Evolutionary conservation across 257 asterid genomes (phyloP).

Genomic region (Solanum infundibuliforme): DNA sequence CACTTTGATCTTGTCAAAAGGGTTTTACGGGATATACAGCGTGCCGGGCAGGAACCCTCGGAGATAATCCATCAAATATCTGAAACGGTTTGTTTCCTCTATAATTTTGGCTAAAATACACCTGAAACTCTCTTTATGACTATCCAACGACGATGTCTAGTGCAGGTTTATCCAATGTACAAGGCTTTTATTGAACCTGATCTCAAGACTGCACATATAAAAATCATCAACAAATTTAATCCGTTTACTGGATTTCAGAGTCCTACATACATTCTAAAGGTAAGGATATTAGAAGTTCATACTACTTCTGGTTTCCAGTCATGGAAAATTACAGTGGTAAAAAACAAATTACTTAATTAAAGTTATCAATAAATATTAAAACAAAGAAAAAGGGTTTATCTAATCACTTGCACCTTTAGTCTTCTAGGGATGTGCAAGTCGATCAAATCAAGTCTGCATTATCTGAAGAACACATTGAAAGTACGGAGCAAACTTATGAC

Average conservation of each 20-base stretch:
- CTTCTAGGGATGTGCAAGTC: constrained; percentile 38
- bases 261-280: constrained; percentile 97
- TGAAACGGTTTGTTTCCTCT: constrained; percentile 64
- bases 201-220: constrained; percentile 89
- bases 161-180: constrained; percentile 97
- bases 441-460: constrained; percentile 66
- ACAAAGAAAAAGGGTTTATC: neutral
- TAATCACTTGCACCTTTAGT: constrained; percentile 33
- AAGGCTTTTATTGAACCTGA: constrained; percentile 98
- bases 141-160: neutral
- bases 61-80: constrained; percentile 98
- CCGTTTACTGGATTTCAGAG: constrained; percentile 90
- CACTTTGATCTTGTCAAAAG: constrained; percentile 98
- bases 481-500: constrained; percentile 77
- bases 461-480: constrained; percentile 56
- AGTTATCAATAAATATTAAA: neutral
- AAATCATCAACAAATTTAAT: constrained; percentile 85
- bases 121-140: neutral
- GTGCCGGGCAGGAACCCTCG: constrained; percentile 96
- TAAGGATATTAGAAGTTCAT: constrained; percentile 7
- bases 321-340: neutral
- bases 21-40: constrained; percentile 90
- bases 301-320: neutral
- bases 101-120: neutral
- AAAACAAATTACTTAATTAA: neutral